Percentiles rank a stretch among this genome's conserved stretches.
These are phyloP conservation scores for Geosmithia putterillii DNA, from an alignment of 2,329 filamentous ascomycete species.

Conservation along the genomic window DNA sequence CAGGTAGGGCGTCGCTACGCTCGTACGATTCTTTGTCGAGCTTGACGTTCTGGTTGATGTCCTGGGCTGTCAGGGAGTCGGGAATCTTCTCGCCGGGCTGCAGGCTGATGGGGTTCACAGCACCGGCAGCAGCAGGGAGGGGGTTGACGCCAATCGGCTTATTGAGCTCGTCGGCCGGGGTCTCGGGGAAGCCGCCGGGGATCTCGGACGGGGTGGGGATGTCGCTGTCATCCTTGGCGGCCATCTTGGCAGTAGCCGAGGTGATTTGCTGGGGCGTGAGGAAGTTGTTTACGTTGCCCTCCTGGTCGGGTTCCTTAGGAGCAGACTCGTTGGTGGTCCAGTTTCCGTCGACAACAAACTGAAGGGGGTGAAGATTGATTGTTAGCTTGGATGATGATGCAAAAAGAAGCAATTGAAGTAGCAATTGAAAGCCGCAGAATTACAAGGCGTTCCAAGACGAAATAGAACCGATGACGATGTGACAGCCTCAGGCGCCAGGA, in stretches of 20 bases:
- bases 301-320: conserved; percentile 69
- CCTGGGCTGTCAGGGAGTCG: conserved; percentile 53
- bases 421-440: background rate
- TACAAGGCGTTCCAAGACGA: too few species aligned
- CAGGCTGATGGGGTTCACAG: conserved; percentile 69
- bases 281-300: conserved; percentile 88
- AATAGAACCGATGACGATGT: background rate
- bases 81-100: conserved; percentile 74
- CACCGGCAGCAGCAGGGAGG: conserved; percentile 48
- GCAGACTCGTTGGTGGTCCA: conserved; percentile 78
- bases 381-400: conserved; percentile 1
- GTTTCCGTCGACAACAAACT: conserved; percentile 92
- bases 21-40: conserved; percentile 81
- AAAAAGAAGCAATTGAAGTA: too few species aligned
- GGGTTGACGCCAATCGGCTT: conserved; percentile 47
- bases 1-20: conserved; percentile 55
- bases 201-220: conserved; percentile 21
- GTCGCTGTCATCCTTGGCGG: conserved; percentile 16
- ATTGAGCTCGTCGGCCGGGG: conserved; percentile 42
- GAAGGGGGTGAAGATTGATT: background rate
- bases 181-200: conserved; percentile 48
- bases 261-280: conserved; percentile 62
- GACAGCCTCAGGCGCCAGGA: background rate
- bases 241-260: conserved; percentile 51
- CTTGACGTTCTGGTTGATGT: conserved; percentile 58